Base-by-base conservation (phyloP, 2,329 filamentous ascomycete genomes). In the Daldinia eschscholtzii region DNA sequence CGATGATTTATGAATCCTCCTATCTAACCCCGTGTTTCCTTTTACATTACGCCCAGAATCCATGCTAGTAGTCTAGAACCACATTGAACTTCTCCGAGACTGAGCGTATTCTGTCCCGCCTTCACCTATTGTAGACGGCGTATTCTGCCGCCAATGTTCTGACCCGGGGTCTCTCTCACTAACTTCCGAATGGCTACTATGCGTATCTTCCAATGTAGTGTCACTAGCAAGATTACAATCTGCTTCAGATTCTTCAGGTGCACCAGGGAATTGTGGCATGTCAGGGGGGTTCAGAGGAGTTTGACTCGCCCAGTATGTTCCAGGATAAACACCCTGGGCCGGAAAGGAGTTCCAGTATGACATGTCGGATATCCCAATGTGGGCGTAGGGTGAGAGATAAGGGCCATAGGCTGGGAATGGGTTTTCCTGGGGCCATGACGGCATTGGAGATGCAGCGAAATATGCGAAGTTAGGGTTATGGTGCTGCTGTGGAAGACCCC, bases 111-210 rank as follows among this genome's bases (percentile, higher is more conserved):
- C 18, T 18, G 37, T 1, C 28, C 63, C 5, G n/a, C 41, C 65
- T 20, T 46, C 39, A 46, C 60, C 64, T 18, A 28, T 46, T 28
- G 72, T 15, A 13, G 59, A 64, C 50, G 73, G 72, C 44, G 73
- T 66, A 44, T 72, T 73, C 30, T 44, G 59, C 7, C 62, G 57
- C 58, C 59, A 66, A 48, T 30, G 61, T 6, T 30, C 46, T 18
- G 46, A 20, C 6, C 67, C 35, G 6, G 10, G 9, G 12, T 15
- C 15, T 12, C 2, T 2, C 41, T 37, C 57, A 6, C 13, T 15
- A 23, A 50, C 26, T n/a, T 46, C 20, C 0, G 28, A 42, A n/a
- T 7, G 7, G 23, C 23, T 59, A 7, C 4, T 33, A 50, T 33
- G 13, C 23, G 18, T 1, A 28, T n/a, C 28, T n/a, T 23, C 52